Evolutionary conservation across 257 asterid genomes (phyloP).

Genomic region (Ehretia macrophylla): DNA sequence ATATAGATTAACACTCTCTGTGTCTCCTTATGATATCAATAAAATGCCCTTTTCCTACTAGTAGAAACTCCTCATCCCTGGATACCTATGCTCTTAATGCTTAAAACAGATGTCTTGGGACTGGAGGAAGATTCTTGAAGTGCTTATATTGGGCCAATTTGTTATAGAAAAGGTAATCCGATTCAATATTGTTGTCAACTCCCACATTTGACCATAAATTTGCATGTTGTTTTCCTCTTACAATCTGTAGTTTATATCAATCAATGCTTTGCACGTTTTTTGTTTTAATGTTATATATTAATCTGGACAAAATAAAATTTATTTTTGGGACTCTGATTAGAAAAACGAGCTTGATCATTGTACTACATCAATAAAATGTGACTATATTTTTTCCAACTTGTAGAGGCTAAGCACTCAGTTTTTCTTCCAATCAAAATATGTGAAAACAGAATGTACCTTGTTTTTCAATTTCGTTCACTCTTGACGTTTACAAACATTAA

Average conservation of each 20-base stretch:
- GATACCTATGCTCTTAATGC: conserved; percentile 13
- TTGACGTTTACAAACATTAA: no score
- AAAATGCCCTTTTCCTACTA: neutral
- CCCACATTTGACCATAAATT: no score
- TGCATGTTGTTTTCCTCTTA: no score
- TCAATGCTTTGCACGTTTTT: neutral
- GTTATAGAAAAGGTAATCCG: conserved; percentile 83
- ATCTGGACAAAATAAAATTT: no score
- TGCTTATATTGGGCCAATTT: conserved; percentile 87
- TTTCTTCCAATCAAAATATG: neutral
- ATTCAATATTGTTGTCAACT: no score
- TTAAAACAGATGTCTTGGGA: conserved; percentile 87
- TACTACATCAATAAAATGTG: no score
- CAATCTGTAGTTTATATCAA: no score
- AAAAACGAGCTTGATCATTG: no score
- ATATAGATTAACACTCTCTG: neutral
- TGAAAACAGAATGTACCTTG: no score
- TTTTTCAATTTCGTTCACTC: no score
- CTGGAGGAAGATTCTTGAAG: conserved; percentile 98
- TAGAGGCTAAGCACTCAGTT: neutral
- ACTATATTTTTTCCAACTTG: neutral
- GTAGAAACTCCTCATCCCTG: neutral
- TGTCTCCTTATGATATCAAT: conserved; percentile 9
- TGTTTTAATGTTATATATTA: no score
- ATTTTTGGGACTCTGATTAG: no score